Base-by-base conservation (phyloP, 2,329 filamentous ascomycete species). In the Fusarium liriodendri region DNA sequence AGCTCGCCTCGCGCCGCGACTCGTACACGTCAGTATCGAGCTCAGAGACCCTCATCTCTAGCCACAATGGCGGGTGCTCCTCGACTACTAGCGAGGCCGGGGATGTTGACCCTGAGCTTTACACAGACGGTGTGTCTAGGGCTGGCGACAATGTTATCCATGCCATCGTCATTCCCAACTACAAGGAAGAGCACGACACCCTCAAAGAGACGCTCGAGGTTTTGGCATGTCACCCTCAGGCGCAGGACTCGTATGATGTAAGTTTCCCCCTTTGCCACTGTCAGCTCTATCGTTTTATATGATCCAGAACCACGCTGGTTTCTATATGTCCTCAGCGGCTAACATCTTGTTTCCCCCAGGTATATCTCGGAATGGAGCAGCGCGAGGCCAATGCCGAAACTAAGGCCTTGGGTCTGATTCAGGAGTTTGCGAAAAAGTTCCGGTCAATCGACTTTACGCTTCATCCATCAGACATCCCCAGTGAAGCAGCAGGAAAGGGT, bases 311-410 rank as follows among this genome's bases (percentile, higher is more conserved):
- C 22, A 38, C 6, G 22, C 13, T 37, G n/a, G 7, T 8, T 42
- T 22, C 27, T 47, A 4, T 2, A 37, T 25, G 11, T 27, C 47
- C 25, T 5, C 33, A n/a, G 14, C 35, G 45, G 18, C 52, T 71
- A 58, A 76, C 69, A 3, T 18, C 18, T 25, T 61, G 13, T 22
- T 35, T 37, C 11, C 45, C 14, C 16, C 70, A 94, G 92, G 84
- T 94, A 62, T 94, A 91, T 78, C 86, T 94, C 33, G 92, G 89
- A 25, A 94, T 94, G 92, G 92, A 94, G 79, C 84, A 91, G 76
- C 90, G 92, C 67, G 92, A 94, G 79, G 83, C 84, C 59, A 87
- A 89, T 55, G 89, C 87, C 13, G 87, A 89, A 69, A 82, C 86
- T 57, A 94, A 94, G 81, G 92, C 92, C 13, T 84, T 87, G 67